Evolutionary conservation across 2,329 filamentous ascomycete genomes (phyloP), one percentile per base, ranked within the genome.

Genomic region (Pestalotiopsis sp.): DNA sequence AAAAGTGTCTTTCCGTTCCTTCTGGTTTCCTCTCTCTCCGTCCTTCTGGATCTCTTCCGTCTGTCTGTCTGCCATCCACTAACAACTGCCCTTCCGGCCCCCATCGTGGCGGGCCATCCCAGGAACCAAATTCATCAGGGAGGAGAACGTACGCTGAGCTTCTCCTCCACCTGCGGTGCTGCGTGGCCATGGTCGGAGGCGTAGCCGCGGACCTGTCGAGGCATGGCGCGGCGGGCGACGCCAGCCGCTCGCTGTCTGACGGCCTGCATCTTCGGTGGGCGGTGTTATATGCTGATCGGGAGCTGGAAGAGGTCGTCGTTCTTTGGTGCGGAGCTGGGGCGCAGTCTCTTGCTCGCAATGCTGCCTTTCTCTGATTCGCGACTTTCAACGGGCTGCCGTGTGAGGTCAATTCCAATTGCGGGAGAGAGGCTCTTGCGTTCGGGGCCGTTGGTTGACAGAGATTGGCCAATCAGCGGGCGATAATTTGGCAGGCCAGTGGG

Each of bases 141-240:
- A n/a, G 6, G 20, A 17, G 41, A 69, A 83, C 87, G 69, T 88
- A 90, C 88, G 74, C 87, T 87, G 75, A 89, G 82, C 69, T 83
- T 81, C 80, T 90, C 88, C 73, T 85, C 83, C 70, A 83, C 81
- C 45, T 76, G 70, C 66, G 76, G 82, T 69, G 82, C 75, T 68
- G 76, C 78, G 73, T 84, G 76, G 69, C 78, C 82, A 74, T 87
- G 85, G 72, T 85, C 83, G 76, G 86, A 89, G 73, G 86, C 87
- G 77, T 89, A 88, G 69, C 81, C 81, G 75, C 86, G 84, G 72
- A 81, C 77, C 72, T 75, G 75, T 70, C 78, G 80, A 65, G 76
- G 73, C 36, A 70, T 68, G 52, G 78, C 72, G 70, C 77, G 80
- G 70, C 82, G 80, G 70, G 78, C 82, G 71, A 79, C 74, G 74